Conservation (phyloP, 306 rosid species). For the Lathyrus sativus region DNA sequence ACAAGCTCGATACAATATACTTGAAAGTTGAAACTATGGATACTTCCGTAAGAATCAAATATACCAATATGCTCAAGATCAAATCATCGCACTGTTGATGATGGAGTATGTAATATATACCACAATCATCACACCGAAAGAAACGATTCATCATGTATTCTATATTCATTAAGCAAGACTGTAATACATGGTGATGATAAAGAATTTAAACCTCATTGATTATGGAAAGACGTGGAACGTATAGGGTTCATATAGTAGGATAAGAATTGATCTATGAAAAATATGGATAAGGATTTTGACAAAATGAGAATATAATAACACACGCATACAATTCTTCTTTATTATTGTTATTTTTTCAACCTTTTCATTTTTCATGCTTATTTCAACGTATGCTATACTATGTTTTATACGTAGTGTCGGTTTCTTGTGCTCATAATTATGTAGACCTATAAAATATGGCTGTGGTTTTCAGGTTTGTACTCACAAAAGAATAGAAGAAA, state of each 20-base stretch:
- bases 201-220: constrained; percentile 6
- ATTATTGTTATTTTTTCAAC: too few species aligned
- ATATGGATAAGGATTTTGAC: constrained; percentile 1
- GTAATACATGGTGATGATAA: not conserved
- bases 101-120: constrained; percentile 3
- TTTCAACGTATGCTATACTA: too few species aligned
- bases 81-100: not conserved
- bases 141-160: not conserved
- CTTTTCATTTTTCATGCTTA: too few species aligned
- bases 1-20: constrained; percentile 21
- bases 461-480: not conserved
- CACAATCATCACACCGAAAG: not conserved
- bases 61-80: constrained; percentile 22
- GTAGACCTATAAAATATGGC: constrained; percentile 31
- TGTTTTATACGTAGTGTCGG: too few species aligned
- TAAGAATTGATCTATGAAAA: not conserved
- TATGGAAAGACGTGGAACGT: constrained; percentile 15
- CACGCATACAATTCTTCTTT: not conserved
- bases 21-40: not conserved
- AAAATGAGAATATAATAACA: not conserved
- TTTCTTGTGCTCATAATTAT: too few species aligned
- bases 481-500: not conserved
- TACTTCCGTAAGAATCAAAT: not conserved
- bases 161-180: not conserved
- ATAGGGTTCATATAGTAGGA: not conserved